Evolutionary conservation across 352 stramenopile genomes (phyloP).

Genomic region (Detonula confervacea): DNA sequence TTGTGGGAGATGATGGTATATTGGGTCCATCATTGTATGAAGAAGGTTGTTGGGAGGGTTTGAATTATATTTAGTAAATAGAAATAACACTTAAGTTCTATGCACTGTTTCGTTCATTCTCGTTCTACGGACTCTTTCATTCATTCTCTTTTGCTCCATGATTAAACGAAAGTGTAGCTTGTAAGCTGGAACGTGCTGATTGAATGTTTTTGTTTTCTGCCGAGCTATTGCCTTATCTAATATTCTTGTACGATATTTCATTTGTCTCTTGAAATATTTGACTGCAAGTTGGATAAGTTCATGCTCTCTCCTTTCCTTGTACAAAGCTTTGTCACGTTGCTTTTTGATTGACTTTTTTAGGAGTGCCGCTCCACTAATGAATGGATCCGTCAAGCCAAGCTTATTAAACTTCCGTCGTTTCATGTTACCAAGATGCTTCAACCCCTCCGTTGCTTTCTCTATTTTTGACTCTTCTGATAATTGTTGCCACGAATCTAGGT

Average conservation of each 20-base stretch:
- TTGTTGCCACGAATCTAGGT: background rate
- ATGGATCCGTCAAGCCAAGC: background rate
- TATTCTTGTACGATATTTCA: too few species aligned
- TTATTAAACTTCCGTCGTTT: background rate
- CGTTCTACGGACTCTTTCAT: too few species aligned
- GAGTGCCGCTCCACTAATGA: background rate
- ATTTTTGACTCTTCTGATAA: background rate
- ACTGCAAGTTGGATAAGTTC: background rate
- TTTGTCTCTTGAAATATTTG: constrained; percentile 4
- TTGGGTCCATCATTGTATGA: background rate
- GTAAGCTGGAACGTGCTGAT: too few species aligned
- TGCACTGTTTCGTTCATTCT: too few species aligned
- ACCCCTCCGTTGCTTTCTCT: background rate
- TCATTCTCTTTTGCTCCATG: too few species aligned
- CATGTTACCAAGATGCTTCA: background rate
- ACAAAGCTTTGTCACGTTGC: background rate
- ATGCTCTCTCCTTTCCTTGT: background rate
- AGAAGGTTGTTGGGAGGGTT: background rate
- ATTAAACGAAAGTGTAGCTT: too few species aligned
- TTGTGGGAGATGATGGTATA: background rate
- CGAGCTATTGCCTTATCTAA: background rate
- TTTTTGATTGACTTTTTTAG: background rate
- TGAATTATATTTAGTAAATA: background rate
- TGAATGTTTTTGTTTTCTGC: too few species aligned
- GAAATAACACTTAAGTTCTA: too few species aligned